Percentiles rank a stretch among this genome's conserved stretches.
Evolutionary conservation across 495 filamentous ascomycete species (phyloP).

Genomic region (Aspergillus indologenus): DNA sequence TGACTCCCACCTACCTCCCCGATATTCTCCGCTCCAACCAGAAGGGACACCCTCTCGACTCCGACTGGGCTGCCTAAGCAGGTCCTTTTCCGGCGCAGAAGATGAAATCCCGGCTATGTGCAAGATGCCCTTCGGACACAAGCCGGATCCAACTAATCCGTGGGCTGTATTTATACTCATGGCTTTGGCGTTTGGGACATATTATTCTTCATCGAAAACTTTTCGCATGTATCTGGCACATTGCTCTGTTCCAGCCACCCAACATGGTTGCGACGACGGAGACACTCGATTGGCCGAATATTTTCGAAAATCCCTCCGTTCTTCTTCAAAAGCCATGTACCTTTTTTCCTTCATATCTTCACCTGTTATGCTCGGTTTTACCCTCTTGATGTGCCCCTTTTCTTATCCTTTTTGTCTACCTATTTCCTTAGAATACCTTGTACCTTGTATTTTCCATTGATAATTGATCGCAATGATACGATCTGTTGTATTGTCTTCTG

Average conservation of each 20-base stretch:
- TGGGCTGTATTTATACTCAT: constrained; percentile 39
- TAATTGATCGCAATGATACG: constrained; percentile 1
- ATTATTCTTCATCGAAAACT: constrained; percentile 29
- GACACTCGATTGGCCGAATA: constrained; percentile 10
- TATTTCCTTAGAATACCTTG: constrained; percentile 4
- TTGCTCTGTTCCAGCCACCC: constrained; percentile 12
- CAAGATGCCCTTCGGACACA: background rate
- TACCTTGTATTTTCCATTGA: constrained; percentile 6
- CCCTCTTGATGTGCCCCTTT: constrained; percentile 10
- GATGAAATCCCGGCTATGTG: background rate
- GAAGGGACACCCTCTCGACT: constrained; percentile 56
- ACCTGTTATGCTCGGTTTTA: constrained; percentile 18
- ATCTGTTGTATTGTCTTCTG: background rate
- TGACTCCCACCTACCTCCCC: constrained; percentile 44
- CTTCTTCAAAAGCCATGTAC: constrained; percentile 18
- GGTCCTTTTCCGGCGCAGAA: background rate
- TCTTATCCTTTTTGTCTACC: constrained; percentile 10
- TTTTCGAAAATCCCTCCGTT: constrained; percentile 12
- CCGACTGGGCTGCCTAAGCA: constrained; percentile 54
- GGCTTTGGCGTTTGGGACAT: constrained; percentile 41
- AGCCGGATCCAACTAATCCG: constrained; percentile 10
- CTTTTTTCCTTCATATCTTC: constrained; percentile 8
- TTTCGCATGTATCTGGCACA: constrained; percentile 14
- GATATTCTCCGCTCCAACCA: constrained; percentile 37
- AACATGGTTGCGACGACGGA: constrained; percentile 6